Percentiles rank a stretch among this genome's conserved stretches.
phyloP scores from a whole-genome alignment of 768 basidiomycete species.

The Suillus cothurnatus region DNA sequence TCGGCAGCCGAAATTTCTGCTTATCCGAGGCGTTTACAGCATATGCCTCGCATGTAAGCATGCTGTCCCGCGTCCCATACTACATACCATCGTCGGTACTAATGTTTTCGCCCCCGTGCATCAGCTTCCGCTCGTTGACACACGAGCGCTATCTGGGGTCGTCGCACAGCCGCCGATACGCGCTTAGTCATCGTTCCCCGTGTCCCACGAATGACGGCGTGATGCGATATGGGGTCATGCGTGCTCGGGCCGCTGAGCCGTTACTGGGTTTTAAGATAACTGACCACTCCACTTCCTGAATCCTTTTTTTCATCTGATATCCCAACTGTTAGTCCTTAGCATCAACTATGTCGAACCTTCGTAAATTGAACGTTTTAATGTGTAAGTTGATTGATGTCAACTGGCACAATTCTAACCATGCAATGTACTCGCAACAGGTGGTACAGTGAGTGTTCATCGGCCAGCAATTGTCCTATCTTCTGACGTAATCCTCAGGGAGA shows the following conservation, averaged over 20 bases:
- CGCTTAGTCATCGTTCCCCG: no score
- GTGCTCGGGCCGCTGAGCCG: slow-evolving; percentile 10
- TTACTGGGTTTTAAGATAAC: slow-evolving; percentile 1
- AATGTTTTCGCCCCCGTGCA: background rate
- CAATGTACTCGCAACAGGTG: slow-evolving; percentile 38
- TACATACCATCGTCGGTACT: no score
- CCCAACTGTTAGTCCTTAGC: background rate
- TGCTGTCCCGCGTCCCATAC: no score
- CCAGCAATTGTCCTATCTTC: slow-evolving; percentile 4
- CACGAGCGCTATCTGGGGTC: no score
- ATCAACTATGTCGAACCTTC: slow-evolving; percentile 42
- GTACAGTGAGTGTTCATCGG: slow-evolving; percentile 37
- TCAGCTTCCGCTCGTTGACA: background rate
- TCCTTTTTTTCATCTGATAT: background rate
- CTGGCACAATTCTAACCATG: slow-evolving; percentile 1
- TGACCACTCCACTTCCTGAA: background rate
- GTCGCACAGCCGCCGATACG: no score
- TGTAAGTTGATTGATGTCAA: slow-evolving; percentile 46
- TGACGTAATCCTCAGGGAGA: slow-evolving; percentile 55
- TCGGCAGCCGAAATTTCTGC: no score
- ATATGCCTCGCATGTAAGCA: no score
- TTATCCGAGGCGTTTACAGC: no score
- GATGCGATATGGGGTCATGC: slow-evolving; percentile 1
- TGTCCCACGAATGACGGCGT: no score
- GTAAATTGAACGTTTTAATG: slow-evolving; percentile 75